phyloP scores from a whole-genome alignment of 495 filamentous ascomycete genomes.

The Trichoderma virens region DNA sequence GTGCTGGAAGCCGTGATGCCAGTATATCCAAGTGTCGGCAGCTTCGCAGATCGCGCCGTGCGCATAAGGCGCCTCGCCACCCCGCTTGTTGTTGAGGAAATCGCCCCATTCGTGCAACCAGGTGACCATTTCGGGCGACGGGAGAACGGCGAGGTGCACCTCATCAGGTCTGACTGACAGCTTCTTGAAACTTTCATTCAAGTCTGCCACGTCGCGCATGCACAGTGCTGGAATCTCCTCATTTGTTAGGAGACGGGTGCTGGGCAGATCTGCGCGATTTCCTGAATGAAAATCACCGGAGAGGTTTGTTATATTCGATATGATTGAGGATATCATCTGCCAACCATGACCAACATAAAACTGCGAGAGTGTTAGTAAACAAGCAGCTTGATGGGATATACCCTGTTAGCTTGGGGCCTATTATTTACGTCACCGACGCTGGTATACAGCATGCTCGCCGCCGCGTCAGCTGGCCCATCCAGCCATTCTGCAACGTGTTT shows the following conservation, averaged over 20 bases:
- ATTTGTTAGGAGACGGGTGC: neutral
- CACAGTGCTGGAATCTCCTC: neutral
- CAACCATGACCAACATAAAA: neutral
- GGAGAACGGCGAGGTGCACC: neutral
- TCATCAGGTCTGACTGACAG: neutral
- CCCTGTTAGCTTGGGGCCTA: no score
- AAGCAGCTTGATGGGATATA: neutral
- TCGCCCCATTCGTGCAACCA: neutral
- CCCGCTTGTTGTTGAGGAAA: conserved; percentile 1
- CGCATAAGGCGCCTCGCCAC: conserved; percentile 5
- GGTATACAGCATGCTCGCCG: conserved; percentile 21
- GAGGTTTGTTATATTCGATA: neutral
- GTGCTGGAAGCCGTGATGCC: conserved; percentile 16
- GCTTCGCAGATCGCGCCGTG: conserved; percentile 19
- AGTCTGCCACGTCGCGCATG: neutral
- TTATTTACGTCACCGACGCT: conserved; percentile 19
- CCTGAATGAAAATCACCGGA: neutral
- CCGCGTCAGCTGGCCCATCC: conserved; percentile 17
- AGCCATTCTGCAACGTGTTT: conserved; percentile 19
- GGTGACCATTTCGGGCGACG: neutral
- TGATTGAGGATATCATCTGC: neutral
- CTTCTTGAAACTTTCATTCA: neutral
- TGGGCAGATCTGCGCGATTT: neutral
- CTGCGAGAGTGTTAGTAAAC: neutral
- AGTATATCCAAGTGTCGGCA: conserved; percentile 19